These are phyloP conservation scores for Clitopilus hobsonii DNA, from an alignment of 768 basidiomycete species.

Conservation along the genomic window DNA sequence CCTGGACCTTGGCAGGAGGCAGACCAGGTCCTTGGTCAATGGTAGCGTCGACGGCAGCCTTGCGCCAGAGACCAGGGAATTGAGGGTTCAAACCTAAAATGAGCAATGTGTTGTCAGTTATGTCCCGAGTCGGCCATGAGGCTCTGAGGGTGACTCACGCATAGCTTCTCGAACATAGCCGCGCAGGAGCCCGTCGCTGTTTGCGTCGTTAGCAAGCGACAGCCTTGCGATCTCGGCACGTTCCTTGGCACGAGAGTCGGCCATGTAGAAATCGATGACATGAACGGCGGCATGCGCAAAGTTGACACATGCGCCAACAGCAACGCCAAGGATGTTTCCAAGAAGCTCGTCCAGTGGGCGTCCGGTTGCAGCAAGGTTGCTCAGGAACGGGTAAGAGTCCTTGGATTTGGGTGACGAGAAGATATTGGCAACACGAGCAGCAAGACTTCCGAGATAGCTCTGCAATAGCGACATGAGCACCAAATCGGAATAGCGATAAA, in stretches of 20 bases:
- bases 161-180: constrained; percentile 52
- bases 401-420: constrained; percentile 19
- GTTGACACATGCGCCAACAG: constrained; percentile 42
- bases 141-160: constrained; percentile 24
- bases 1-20: constrained; percentile 29
- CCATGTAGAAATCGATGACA: constrained; percentile 51
- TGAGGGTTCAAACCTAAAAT: constrained; percentile 32
- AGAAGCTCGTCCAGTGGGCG: constrained; percentile 37
- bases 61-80: constrained; percentile 36
- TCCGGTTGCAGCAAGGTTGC: constrained; percentile 27
- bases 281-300: constrained; percentile 43
- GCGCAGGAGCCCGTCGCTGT: constrained; percentile 29
- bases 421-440: constrained; percentile 17
- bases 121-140: neutral
- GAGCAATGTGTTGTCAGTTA: no score
- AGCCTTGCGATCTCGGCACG: constrained; percentile 32
- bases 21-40: constrained; percentile 31
- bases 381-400: constrained; percentile 33
- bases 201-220: constrained; percentile 22
- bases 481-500: neutral
- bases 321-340: constrained; percentile 40
- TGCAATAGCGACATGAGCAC: constrained; percentile 7
- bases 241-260: constrained; percentile 33
- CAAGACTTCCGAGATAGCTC: constrained; percentile 23
- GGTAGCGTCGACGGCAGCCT: constrained; percentile 23